Evolutionary conservation across 805 yeast species (phyloP).

Genomic region (Yarrowia sp.): DNA sequence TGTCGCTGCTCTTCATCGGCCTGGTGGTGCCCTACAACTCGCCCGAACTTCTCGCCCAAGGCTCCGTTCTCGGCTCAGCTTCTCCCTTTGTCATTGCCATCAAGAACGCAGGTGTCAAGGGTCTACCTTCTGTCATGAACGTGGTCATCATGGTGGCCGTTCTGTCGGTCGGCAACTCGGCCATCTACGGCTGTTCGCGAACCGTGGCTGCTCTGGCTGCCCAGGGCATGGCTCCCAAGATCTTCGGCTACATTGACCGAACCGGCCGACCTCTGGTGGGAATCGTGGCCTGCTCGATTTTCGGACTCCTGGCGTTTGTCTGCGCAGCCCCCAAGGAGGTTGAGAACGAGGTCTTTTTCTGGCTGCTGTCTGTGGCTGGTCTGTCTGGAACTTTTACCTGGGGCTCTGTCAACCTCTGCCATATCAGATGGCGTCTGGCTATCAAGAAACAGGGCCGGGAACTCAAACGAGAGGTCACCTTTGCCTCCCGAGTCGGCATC

Average conservation of each 20-base stretch:
- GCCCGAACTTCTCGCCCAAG: conserved; percentile 52
- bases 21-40: conserved; percentile 69
- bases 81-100: conserved; percentile 78
- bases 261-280: conserved; percentile 77
- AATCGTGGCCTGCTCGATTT: conserved; percentile 53
- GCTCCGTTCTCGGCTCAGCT: conserved; percentile 65
- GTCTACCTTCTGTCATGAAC: conserved; percentile 71
- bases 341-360: conserved; percentile 62
- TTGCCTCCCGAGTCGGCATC: conserved; percentile 68
- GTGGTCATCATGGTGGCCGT: conserved; percentile 70
- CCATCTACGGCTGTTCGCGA: conserved; percentile 70
- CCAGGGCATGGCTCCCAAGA: conserved; percentile 63
- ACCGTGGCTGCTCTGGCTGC: conserved; percentile 70
- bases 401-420: conserved; percentile 66
- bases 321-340: conserved; percentile 64
- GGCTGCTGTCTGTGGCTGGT: conserved; percentile 70
- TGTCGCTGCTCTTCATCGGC: conserved; percentile 62
- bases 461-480: conserved; percentile 63
- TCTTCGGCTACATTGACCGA: conserved; percentile 70
- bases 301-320: conserved; percentile 64
- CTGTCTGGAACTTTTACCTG: conserved; percentile 68
- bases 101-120: conserved; percentile 65
- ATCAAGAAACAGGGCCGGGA: conserved; percentile 65
- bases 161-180: conserved; percentile 70
- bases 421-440: conserved; percentile 69